phyloP scores from a whole-genome alignment of 352 stramenopile species.

The Poterioochromonas sp. region DNA sequence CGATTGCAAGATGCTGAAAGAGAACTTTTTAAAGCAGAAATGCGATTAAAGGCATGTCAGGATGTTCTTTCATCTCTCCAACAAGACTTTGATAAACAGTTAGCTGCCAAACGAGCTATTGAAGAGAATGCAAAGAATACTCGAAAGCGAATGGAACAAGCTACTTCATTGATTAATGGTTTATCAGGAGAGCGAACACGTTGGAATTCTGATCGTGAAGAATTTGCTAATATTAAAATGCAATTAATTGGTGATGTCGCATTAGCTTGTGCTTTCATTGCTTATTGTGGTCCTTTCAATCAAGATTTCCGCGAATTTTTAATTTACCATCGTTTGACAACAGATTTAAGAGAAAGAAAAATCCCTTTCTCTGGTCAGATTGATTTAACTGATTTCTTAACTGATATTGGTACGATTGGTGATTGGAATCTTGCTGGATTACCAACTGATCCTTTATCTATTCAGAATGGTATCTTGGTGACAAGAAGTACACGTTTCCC shows the following conservation, averaged over 20 bases:
- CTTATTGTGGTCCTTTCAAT: slow-evolving; percentile 79
- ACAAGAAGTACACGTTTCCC: slow-evolving; percentile 62
- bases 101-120: slow-evolving; percentile 68
- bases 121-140: slow-evolving; percentile 68
- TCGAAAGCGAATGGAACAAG: slow-evolving; percentile 73
- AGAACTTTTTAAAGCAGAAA: slow-evolving; percentile 50
- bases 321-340: slow-evolving; percentile 52
- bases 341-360: slow-evolving; percentile 54
- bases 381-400: slow-evolving; percentile 57
- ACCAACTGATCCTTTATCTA: slow-evolving; percentile 68
- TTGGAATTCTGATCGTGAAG: slow-evolving; percentile 74
- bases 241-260: slow-evolving; percentile 72
- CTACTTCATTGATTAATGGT: slow-evolving; percentile 68
- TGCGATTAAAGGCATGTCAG: slow-evolving; percentile 41
- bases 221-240: slow-evolving; percentile 62
- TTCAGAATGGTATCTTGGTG: slow-evolving; percentile 78
- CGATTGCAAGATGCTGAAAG: slow-evolving; percentile 43
- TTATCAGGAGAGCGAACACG: slow-evolving; percentile 65
- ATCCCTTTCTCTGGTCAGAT: slow-evolving; percentile 61
- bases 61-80: slow-evolving; percentile 53
- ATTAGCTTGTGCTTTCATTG: slow-evolving; percentile 68
- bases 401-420: slow-evolving; percentile 61
- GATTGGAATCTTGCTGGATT: slow-evolving; percentile 76
- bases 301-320: slow-evolving; percentile 50
- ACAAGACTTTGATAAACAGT: slow-evolving; percentile 71